A percentile compares a stretch with the other conserved stretches of the same genome.
phyloP scores from a whole-genome alignment of 305 asterid genomes.

The Solanum aculeatissimum region DNA sequence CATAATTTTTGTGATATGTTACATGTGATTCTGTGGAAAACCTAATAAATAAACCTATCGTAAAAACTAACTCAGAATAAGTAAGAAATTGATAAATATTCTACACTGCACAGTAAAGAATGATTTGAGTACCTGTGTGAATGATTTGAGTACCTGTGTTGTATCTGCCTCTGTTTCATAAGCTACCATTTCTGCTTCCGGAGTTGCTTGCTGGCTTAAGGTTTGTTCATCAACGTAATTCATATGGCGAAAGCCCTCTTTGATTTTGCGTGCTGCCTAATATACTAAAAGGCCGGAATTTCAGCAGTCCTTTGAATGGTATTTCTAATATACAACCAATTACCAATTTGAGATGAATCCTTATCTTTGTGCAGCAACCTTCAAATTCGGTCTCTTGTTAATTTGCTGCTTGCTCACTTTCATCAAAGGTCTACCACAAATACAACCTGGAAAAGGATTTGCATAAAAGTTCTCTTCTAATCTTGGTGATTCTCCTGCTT shows the following conservation, averaged over 20 bases:
- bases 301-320: not conserved
- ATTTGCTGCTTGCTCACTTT: slow-evolving; percentile 6
- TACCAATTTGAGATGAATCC: not conserved
- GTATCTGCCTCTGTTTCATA: not conserved
- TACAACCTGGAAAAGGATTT: slow-evolving; percentile 78
- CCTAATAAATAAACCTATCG: not conserved
- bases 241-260: not conserved
- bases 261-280: not conserved
- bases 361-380: slow-evolving; percentile 42
- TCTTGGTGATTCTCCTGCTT: slow-evolving; percentile 27
- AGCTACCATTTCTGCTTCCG: not conserved
- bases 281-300: not conserved
- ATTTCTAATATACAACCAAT: not conserved
- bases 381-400: slow-evolving; percentile 6
- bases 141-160: not conserved
- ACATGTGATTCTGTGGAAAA: not conserved
- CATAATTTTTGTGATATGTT: not conserved
- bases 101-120: not conserved
- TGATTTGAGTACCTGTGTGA: not conserved
- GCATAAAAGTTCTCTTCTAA: slow-evolving; percentile 70
- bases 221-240: not conserved
- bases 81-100: not conserved
- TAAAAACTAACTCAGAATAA: not conserved
- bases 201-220: not conserved
- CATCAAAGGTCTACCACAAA: slow-evolving; percentile 35